Conservation (phyloP, 2,329 filamentous ascomycete species). For the Trichoderma arundinaceum region DNA sequence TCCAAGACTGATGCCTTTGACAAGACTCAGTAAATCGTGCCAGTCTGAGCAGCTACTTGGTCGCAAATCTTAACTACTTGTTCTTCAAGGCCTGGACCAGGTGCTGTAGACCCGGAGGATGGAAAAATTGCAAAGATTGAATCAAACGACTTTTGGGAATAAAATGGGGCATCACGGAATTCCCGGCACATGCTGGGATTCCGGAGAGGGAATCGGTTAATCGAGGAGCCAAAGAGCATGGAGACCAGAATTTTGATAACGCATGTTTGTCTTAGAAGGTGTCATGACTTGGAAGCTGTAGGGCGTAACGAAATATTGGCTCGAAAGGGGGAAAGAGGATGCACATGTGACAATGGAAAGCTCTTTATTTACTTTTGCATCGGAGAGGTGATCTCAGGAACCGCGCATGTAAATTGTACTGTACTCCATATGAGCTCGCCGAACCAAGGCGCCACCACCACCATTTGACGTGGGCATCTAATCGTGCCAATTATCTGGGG, state of each 20-base stretch:
- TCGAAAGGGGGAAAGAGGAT: constrained; percentile 6
- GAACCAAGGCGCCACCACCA: not conserved
- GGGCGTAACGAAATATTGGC: constrained; percentile 28
- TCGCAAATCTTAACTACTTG: constrained; percentile 36
- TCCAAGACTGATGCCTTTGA: constrained; percentile 81
- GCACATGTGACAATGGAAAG: constrained; percentile 11
- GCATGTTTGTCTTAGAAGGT: constrained; percentile 26
- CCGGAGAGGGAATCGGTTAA: constrained; percentile 14
- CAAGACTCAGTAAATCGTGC: constrained; percentile 65
- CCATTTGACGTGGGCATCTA: not conserved
- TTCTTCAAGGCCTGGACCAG: constrained; percentile 35
- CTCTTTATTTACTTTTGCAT: not conserved
- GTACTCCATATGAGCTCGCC: not conserved
- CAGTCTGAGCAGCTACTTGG: constrained; percentile 34
- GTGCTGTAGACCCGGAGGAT: constrained; percentile 34
- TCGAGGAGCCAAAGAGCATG: constrained; percentile 9
- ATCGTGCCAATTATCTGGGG: not conserved
- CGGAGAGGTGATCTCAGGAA: not conserved
- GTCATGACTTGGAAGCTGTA: constrained; percentile 19
- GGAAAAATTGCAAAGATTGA: constrained; percentile 31
- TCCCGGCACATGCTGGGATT: constrained; percentile 20
- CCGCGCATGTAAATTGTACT: not conserved
- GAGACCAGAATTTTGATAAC: constrained; percentile 22
- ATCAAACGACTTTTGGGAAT: constrained; percentile 17
- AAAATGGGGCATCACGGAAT: constrained; percentile 22